Conservation (phyloP, 2,329 filamentous ascomycete genomes). For the Xylariomycetidae sp. region DNA sequence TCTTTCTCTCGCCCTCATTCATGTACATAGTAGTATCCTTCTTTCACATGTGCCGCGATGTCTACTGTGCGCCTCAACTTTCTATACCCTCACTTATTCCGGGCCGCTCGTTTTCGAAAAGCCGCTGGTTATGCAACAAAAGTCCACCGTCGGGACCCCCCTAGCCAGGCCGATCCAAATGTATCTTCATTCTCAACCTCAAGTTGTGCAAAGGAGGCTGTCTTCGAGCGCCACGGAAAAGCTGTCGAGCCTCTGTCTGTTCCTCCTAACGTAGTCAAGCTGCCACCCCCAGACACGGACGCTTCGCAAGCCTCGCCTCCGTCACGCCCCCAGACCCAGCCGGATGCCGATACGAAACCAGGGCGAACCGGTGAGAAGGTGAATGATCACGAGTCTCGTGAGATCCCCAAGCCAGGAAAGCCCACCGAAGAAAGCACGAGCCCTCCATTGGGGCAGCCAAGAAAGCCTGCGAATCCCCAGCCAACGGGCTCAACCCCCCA, state of each 20-base stretch:
- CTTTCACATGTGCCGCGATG: too few species aligned
- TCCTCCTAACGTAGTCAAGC: conserved; percentile 23
- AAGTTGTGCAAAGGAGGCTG: conserved; percentile 31
- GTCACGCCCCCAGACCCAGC: too few species aligned
- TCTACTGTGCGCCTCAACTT: conserved; percentile 60
- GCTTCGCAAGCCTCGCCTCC: not conserved
- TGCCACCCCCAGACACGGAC: conserved; percentile 15
- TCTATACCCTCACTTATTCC: conserved; percentile 64
- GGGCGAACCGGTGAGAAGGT: conserved; percentile 1
- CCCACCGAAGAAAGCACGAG: conserved; percentile 3
- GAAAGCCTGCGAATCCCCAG: conserved; percentile 2
- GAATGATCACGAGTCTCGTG: conserved; percentile 8
- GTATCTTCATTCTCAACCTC: conserved; percentile 34
- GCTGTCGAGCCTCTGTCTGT: conserved; percentile 49
- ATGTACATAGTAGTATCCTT: too few species aligned
- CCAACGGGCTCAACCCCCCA: conserved; percentile 18
- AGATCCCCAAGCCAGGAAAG: conserved; percentile 59
- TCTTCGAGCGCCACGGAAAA: conserved; percentile 56
- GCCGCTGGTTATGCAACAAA: conserved; percentile 53
- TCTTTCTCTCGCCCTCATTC: too few species aligned
- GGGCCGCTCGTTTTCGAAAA: conserved; percentile 44
- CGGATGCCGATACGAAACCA: not conserved
- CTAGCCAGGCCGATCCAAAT: conserved; percentile 21
- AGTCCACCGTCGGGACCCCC: conserved; percentile 28
- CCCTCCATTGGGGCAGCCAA: conserved; percentile 5